Evolutionary conservation across 108 stramenopile species (phyloP), one percentile per base, ranked within the genome.

Genomic region (Pseudonitzschia pungens): DNA sequence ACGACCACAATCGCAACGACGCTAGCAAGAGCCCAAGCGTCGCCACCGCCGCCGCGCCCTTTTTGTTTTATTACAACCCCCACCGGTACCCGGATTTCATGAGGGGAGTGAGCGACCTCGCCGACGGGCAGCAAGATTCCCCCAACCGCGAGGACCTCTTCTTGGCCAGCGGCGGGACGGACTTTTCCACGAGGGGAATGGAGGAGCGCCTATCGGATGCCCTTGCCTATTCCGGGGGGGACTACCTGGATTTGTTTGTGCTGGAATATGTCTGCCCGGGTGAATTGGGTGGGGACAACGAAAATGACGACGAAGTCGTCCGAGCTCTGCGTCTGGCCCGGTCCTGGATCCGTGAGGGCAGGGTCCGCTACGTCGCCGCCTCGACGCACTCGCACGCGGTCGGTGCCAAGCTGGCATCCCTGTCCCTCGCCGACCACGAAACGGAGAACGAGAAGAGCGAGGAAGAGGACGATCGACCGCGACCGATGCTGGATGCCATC

Each of bases 51-150:
- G 69, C 5, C 4, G 73, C 77, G 22, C 79, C 79, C 21, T 80
- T 80, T 71, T 80, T 64, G 15, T 80, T 80, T 54, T 80, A 80
- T 42, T 80, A 80, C 71, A 80, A 80, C 45, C 79, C 79, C 21
- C 75, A 80, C 66, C 63, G 79, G 43, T 80, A 80, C 59, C 79
- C 79, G 29, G 62, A 71, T 12, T 80, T 80, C 69, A 50, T 80
- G 57, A 16, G 41, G 16, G 78, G 78, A 0, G 55, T 78, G 0
- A 40, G 59, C n/a, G 52, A 74, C 52, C 16, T 63, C 18, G 70
- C 62, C 45, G 40, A 50, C 0, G 51, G n/a, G n/a, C n/a, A n/a
- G n/a, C n/a, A n/a, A n/a, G n/a, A n/a, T n/a, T n/a, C n/a, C n/a
- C n/a, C n/a, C n/a, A n/a, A n/a, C 20, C 73, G 78, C 26, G 36